Percentiles rank a stretch among this genome's conserved stretches.
Evolutionary conservation across 768 basidiomycete genomes (phyloP).

Genomic region (Pilatotrama ljubarskyi): DNA sequence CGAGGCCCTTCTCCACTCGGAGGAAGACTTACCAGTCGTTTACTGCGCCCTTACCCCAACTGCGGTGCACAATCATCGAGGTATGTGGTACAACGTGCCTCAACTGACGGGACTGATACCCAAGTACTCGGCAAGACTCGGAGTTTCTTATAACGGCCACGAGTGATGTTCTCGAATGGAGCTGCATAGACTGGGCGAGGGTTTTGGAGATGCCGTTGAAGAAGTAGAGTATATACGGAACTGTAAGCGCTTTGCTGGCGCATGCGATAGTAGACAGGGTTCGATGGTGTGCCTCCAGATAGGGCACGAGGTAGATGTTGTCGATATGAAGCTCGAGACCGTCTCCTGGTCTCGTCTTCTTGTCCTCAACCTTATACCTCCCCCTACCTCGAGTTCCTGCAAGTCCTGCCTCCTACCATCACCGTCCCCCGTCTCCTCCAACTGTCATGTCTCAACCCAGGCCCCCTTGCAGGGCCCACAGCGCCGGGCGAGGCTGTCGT

Average conservation of each 20-base stretch:
- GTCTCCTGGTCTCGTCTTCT: constrained; percentile 4
- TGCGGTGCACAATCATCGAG: too few species aligned
- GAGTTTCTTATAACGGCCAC: too few species aligned
- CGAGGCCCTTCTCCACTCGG: too few species aligned
- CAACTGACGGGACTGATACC: too few species aligned
- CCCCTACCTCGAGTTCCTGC: constrained; percentile 12
- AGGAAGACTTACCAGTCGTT: too few species aligned
- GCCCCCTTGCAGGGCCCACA: background rate
- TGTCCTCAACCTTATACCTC: constrained; percentile 11
- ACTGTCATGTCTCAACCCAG: constrained; percentile 1
- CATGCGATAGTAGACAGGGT: constrained; percentile 14
- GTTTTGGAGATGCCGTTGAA: background rate
- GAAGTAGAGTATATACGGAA: background rate
- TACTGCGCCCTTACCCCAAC: too few species aligned
- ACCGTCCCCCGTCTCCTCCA: background rate
- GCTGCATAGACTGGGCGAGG: too few species aligned
- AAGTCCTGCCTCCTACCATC: constrained; percentile 9
- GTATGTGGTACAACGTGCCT: too few species aligned
- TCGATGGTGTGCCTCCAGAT: constrained; percentile 8
- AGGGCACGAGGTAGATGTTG: constrained; percentile 14
- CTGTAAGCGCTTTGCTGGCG: constrained; percentile 7
- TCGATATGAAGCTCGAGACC: constrained; percentile 13
- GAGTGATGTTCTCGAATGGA: too few species aligned
- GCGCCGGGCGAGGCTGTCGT: background rate
- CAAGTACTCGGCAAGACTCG: too few species aligned